Percentiles rank a stretch among this genome's conserved stretches.
phyloP scores from a whole-genome alignment of 495 filamentous ascomycete species.

The Hypoxylon lienhwacheense region DNA sequence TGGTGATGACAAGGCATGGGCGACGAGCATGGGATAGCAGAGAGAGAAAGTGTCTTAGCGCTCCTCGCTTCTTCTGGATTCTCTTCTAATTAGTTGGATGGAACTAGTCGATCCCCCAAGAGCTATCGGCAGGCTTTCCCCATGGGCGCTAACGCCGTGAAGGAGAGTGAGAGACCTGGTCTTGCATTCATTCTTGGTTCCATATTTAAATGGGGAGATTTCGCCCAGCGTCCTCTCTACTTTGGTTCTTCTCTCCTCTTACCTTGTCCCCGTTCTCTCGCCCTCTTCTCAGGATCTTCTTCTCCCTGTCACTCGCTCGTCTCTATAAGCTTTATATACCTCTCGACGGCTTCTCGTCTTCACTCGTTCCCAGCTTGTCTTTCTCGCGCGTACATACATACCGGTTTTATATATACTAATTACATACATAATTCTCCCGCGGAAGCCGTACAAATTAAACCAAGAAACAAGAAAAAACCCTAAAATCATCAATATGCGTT shows the following conservation, averaged over 20 bases:
- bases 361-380: constrained; percentile 12
- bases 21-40: constrained; percentile 28
- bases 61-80: constrained; percentile 7
- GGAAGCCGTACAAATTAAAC: constrained; percentile 19
- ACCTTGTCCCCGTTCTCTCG: no score
- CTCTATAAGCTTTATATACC: background rate
- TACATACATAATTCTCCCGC: constrained; percentile 32
- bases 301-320: constrained; percentile 32
- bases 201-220: constrained; percentile 28
- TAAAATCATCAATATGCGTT: constrained; percentile 55
- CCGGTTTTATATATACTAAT: no score
- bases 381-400: constrained; percentile 17
- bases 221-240: constrained; percentile 25
- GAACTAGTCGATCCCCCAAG: constrained; percentile 22
- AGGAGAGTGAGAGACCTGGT: constrained; percentile 28
- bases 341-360: constrained; percentile 11
- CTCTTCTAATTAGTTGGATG: constrained; percentile 7
- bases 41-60: constrained; percentile 26
- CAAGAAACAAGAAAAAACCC: background rate
- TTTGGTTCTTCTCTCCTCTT: constrained; percentile 23
- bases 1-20: constrained; percentile 25
- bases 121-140: constrained; percentile 30
- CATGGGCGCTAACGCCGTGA: constrained; percentile 30
- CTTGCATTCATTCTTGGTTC: constrained; percentile 33
- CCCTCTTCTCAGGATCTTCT: constrained; percentile 15